phyloP scores from a whole-genome alignment of 306 rosid species.

The Dryas alaskensis region DNA sequence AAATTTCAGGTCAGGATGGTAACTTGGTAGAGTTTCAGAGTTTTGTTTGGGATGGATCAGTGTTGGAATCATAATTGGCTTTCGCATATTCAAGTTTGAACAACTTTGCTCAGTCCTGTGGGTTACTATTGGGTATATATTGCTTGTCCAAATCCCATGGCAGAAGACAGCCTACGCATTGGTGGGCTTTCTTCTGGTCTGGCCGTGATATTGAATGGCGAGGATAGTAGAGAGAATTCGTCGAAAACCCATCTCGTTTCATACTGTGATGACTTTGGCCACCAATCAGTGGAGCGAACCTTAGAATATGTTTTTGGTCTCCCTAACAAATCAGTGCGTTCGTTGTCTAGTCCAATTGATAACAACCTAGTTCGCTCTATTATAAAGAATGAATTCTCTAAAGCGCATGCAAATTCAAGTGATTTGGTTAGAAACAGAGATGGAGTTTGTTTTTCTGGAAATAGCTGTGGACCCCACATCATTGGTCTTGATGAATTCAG shows the following conservation, averaged over 20 bases:
- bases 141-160: conserved; percentile 48
- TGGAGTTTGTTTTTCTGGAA: conserved; percentile 45
- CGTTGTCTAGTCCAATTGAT: conserved; percentile 53
- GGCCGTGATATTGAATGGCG: conserved; percentile 71
- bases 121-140: conserved; percentile 35
- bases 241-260: conserved; percentile 68
- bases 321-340: conserved; percentile 63
- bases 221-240: conserved; percentile 51
- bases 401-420: conserved; percentile 29
- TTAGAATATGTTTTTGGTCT: conserved; percentile 85
- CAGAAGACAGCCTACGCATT: conserved; percentile 64
- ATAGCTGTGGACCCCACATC: conserved; percentile 36
- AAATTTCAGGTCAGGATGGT: conserved; percentile 36
- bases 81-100: conserved; percentile 28
- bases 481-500: conserved; percentile 63
- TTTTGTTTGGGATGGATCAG: conserved; percentile 20
- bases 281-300: conserved; percentile 83
- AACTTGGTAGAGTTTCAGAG: conserved; percentile 26
- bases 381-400: conserved; percentile 54
- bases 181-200: conserved; percentile 94
- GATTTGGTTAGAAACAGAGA: conserved; percentile 36
- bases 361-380: conserved; percentile 42
- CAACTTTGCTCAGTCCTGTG: conserved; percentile 30
- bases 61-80: conserved; percentile 16
- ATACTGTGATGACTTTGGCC: conserved; percentile 67